Conservation (phyloP, 2,329 filamentous ascomycete genomes). For the Fusarium napiforme region DNA sequence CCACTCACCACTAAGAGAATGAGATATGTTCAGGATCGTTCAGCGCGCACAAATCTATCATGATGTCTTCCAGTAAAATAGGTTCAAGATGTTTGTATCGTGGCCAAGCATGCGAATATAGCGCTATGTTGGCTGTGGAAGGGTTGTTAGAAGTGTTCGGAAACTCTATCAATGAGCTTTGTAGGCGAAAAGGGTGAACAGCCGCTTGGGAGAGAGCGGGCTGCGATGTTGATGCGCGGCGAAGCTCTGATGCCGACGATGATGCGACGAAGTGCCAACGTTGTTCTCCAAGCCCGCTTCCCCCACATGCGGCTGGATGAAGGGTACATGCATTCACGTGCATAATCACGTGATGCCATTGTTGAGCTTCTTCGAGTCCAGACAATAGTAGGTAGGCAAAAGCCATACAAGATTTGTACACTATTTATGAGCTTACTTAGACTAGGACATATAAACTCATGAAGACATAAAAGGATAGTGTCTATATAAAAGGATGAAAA, state of each 20-base stretch:
- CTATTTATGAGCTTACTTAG: neutral
- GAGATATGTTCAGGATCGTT: constrained; percentile 47
- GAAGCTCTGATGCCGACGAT: constrained; percentile 44
- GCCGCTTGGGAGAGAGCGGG: constrained; percentile 20
- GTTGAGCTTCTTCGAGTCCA: neutral
- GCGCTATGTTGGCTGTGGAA: constrained; percentile 27
- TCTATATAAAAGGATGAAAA: neutral
- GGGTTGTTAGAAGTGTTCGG: neutral
- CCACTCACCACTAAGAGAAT: constrained; percentile 56
- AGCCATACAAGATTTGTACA: neutral
- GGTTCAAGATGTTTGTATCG: constrained; percentile 40
- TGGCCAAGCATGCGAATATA: constrained; percentile 39
- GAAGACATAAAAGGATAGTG: neutral
- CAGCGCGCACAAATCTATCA: constrained; percentile 55
- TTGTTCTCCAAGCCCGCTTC: constrained; percentile 39
- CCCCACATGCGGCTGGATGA: constrained; percentile 37
- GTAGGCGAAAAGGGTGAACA: constrained; percentile 22
- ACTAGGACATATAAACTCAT: neutral
- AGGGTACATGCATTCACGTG: constrained; percentile 29
- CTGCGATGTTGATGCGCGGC: constrained; percentile 36
- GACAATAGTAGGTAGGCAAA: neutral
- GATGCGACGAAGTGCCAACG: constrained; percentile 46
- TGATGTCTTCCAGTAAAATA: constrained; percentile 50
- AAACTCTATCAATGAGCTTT: constrained; percentile 21
- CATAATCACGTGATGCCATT: neutral